Conservation (phyloP, 2,329 filamentous ascomycete genomes). For the Seiridium unicorne region DNA sequence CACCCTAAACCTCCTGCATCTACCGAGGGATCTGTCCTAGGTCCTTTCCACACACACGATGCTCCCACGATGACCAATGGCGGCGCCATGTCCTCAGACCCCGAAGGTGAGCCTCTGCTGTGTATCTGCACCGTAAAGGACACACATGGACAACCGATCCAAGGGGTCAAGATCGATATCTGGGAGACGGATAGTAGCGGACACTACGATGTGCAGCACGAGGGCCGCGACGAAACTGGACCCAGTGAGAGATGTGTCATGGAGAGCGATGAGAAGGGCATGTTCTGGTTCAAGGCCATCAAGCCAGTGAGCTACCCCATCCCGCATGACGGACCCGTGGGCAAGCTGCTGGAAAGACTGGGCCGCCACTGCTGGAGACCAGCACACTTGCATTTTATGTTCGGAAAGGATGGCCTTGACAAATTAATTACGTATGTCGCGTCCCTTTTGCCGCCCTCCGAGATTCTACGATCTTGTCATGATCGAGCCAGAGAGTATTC, state of each 20-base stretch:
- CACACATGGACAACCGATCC: conserved; percentile 59
- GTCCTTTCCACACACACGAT: conserved; percentile 82
- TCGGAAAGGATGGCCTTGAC: conserved; percentile 76
- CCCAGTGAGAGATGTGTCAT: conserved; percentile 75
- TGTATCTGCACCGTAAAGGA: conserved; percentile 73
- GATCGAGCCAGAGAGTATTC: background rate
- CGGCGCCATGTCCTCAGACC: conserved; percentile 64
- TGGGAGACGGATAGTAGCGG: conserved; percentile 85
- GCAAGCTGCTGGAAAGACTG: conserved; percentile 63
- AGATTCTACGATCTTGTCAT: background rate
- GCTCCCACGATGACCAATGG: conserved; percentile 59
- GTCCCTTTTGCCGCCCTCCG: background rate
- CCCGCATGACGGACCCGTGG: conserved; percentile 81
- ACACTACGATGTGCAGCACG: conserved; percentile 79
- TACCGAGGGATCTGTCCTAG: conserved; percentile 79
- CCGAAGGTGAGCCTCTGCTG: conserved; percentile 66
- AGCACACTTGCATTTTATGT: conserved; percentile 86
- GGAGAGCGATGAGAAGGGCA: conserved; percentile 66
- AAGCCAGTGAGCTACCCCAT: conserved; percentile 85
- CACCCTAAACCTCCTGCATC: conserved; percentile 70
- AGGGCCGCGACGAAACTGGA: conserved; percentile 47
- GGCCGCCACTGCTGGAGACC: conserved; percentile 77
- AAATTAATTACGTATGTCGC: conserved; percentile 73
- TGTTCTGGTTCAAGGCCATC: conserved; percentile 84
- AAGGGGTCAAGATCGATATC: conserved; percentile 71